phyloP scores from a whole-genome alignment of 2,329 filamentous ascomycete genomes.

The Xylogone sp. region DNA sequence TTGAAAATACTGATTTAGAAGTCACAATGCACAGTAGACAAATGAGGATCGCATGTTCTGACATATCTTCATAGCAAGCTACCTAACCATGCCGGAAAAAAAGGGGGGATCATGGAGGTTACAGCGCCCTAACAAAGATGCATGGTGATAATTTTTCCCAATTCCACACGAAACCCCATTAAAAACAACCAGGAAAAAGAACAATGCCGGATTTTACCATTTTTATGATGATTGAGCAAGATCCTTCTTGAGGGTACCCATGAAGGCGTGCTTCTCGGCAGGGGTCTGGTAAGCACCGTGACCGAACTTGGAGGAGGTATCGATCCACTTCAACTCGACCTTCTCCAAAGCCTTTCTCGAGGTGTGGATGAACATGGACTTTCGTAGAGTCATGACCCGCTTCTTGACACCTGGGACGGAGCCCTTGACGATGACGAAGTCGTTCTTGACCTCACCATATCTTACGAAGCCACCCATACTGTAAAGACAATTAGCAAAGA shows the following conservation, averaged over 20 bases:
- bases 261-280: slow-evolving; percentile 95
- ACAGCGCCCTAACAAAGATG: neutral
- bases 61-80: neutral
- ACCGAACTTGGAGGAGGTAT: slow-evolving; percentile 99
- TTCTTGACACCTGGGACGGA: slow-evolving; percentile 98
- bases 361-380: slow-evolving; percentile 97
- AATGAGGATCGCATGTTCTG: neutral
- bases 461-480: slow-evolving; percentile 99
- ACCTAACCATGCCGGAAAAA: neutral
- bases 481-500: slow-evolving; percentile 28
- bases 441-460: slow-evolving; percentile 99
- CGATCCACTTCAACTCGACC: slow-evolving; percentile 99
- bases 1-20: too few relatives aligned
- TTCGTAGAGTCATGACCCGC: slow-evolving; percentile 97
- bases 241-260: slow-evolving; percentile 99
- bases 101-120: neutral
- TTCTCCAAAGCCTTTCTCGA: slow-evolving; percentile 96
- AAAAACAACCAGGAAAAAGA: neutral
- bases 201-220: slow-evolving; percentile 14
- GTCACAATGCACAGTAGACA: neutral
- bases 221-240: slow-evolving; percentile 52
- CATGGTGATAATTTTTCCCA: neutral
- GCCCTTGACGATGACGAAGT: slow-evolving; percentile 97
- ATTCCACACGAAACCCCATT: neutral
- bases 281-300: slow-evolving; percentile 99